Conservation (phyloP, 2,329 filamentous ascomycete genomes). For the Diaporthe amygdali region DNA sequence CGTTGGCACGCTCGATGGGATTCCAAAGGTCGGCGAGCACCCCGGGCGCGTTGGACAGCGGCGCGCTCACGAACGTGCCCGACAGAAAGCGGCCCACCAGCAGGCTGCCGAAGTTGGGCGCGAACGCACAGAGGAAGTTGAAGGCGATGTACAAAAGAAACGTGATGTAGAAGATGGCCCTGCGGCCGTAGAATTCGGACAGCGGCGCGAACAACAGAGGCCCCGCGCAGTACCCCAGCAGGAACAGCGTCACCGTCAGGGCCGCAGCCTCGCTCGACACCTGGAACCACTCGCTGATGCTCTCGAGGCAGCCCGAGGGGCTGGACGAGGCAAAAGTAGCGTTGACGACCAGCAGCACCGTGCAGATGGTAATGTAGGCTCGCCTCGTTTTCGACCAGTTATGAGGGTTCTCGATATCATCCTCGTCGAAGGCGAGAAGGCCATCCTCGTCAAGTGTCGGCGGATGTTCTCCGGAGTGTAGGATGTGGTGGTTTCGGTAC, state of each 20-base stretch:
- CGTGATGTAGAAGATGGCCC: slow-evolving; percentile 57
- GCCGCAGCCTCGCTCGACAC: slow-evolving; percentile 53
- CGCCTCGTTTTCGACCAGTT: slow-evolving; percentile 51
- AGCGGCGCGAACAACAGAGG: slow-evolving; percentile 64
- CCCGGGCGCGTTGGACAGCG: slow-evolving; percentile 54
- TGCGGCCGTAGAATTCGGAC: slow-evolving; percentile 61
- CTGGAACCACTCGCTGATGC: slow-evolving; percentile 49
- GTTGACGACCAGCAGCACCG: slow-evolving; percentile 57
- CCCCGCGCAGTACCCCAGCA: slow-evolving; percentile 63
- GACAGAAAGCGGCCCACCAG: slow-evolving; percentile 61
- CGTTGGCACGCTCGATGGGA: slow-evolving; percentile 55
- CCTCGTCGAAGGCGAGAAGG: slow-evolving; percentile 53
- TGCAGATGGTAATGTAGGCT: slow-evolving; percentile 45
- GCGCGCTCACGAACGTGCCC: slow-evolving; percentile 59
- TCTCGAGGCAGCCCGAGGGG: slow-evolving; percentile 41
- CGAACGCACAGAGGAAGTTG: slow-evolving; percentile 59
- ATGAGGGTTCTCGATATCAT: slow-evolving; percentile 56
- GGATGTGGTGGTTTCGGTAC: slow-evolving; percentile 48
- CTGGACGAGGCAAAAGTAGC: slow-evolving; percentile 58
- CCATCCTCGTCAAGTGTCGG: slow-evolving; percentile 55
- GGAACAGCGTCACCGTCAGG: slow-evolving; percentile 58
- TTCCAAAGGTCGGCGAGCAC: slow-evolving; percentile 60
- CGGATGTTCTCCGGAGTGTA: slow-evolving; percentile 33
- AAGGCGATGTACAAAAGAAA: slow-evolving; percentile 56
- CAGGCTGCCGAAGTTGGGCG: slow-evolving; percentile 56